Percentiles rank a stretch among this genome's conserved stretches.
These are phyloP conservation scores for Lactarius trivialis DNA, from an alignment of 768 basidiomycete species.

Conservation along the genomic window DNA sequence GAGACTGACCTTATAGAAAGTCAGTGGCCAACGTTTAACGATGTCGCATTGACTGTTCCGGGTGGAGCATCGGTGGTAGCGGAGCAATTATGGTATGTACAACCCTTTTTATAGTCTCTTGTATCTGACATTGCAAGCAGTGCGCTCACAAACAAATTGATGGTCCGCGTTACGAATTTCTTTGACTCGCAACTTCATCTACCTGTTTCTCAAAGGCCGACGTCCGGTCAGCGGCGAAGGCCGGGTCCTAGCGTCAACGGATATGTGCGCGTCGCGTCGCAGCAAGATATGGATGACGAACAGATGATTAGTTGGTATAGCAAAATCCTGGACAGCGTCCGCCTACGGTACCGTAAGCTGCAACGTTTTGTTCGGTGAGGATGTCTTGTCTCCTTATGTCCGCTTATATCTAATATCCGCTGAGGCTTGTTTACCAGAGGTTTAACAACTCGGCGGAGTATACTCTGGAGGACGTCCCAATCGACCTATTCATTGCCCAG, in stretches of 20 bases:
- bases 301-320: conserved; percentile 86
- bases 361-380: conserved; percentile 84
- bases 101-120: neutral
- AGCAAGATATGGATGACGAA: conserved; percentile 63
- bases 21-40: conserved; percentile 92
- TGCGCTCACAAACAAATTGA: conserved; percentile 85
- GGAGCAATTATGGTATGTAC: conserved; percentile 84
- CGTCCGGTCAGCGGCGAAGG: conserved; percentile 14
- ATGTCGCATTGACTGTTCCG: conserved; percentile 79
- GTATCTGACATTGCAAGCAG: conserved; percentile 35
- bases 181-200: conserved; percentile 91
- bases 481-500: conserved; percentile 73
- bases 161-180: conserved; percentile 88
- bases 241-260: conserved; percentile 26
- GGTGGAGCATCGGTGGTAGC: conserved; percentile 89
- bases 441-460: conserved; percentile 95
- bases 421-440: conserved; percentile 67
- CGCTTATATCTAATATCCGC: conserved; percentile 7
- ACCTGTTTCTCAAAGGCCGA: conserved; percentile 39
- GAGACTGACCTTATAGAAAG: conserved; percentile 97
- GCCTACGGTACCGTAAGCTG: conserved; percentile 86
- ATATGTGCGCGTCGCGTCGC: conserved; percentile 28
- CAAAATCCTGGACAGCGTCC: conserved; percentile 89
- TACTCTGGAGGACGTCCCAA: conserved; percentile 60
- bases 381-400: neutral